phyloP scores from a whole-genome alignment of 176 grass and related monocot species.

The Thinopyrum elongatum region DNA sequence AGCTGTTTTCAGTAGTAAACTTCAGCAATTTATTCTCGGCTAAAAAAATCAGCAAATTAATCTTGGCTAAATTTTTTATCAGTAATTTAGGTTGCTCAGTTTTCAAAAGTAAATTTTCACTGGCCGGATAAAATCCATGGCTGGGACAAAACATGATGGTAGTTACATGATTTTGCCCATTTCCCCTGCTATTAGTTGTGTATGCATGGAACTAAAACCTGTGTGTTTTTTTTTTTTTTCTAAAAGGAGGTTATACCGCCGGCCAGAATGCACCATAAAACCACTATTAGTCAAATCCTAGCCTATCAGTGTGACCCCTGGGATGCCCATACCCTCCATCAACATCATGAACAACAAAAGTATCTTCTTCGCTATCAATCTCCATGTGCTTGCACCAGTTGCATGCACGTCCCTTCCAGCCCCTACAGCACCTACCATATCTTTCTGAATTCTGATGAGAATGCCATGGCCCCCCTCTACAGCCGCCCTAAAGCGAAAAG shows the following conservation, averaged over 20 bases:
- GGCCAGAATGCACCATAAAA: not conserved
- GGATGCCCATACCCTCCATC: not conserved
- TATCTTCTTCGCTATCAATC: not conserved
- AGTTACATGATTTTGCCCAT: not conserved
- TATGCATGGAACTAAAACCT: not conserved
- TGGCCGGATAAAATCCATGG: not conserved
- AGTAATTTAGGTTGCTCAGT: not conserved
- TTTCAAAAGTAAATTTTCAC: not conserved
- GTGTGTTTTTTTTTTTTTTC: too few relatives aligned
- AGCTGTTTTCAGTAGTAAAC: not conserved
- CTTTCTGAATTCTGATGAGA: not conserved
- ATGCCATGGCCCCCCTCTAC: not conserved
- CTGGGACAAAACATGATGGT: not conserved
- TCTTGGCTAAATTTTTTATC: not conserved
- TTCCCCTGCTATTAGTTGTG: not conserved
- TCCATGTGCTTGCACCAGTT: not conserved
- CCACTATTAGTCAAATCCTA: not conserved
- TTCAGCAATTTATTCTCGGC: not conserved
- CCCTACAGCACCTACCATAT: not conserved
- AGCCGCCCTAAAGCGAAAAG: conserved; percentile 4
- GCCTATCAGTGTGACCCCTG: not conserved
- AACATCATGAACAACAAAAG: not conserved
- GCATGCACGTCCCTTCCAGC: not conserved
- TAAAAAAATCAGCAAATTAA: not conserved
- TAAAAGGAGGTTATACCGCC: not conserved